phyloP scores from a whole-genome alignment of 2,329 filamentous ascomycete genomes.

The Hypoxylon sp. region DNA sequence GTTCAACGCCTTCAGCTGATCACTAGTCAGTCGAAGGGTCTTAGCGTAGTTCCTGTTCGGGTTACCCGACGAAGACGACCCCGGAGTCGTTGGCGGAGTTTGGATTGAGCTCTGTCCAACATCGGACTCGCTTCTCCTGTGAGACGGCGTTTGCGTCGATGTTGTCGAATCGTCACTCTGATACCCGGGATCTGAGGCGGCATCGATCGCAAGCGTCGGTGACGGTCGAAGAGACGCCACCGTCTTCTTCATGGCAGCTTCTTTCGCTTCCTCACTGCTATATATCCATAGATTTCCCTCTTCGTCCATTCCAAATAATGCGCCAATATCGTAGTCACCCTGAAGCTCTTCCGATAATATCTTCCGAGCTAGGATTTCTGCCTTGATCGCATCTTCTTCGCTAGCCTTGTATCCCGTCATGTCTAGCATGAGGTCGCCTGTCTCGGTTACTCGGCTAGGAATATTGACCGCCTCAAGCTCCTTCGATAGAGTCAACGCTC shows the following conservation, averaged over 20 bases:
- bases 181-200: constrained; percentile 92
- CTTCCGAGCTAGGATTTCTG: constrained; percentile 93
- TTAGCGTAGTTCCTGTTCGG: constrained; percentile 94
- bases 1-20: constrained; percentile 89
- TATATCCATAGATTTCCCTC: constrained; percentile 99
- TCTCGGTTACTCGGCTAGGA: constrained; percentile 90
- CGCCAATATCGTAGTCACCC: constrained; percentile 95
- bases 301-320: constrained; percentile 94
- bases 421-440: constrained; percentile 95
- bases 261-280: constrained; percentile 95
- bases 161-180: constrained; percentile 85
- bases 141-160: constrained; percentile 63
- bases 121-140: constrained; percentile 78
- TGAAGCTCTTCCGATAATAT: constrained; percentile 94
- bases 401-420: constrained; percentile 98
- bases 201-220: constrained; percentile 77
- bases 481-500: constrained; percentile 87
- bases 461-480: constrained; percentile 93
- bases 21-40: constrained; percentile 92
- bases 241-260: constrained; percentile 81
- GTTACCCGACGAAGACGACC: constrained; percentile 72
- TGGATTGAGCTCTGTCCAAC: constrained; percentile 68
- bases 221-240: constrained; percentile 65
- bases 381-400: constrained; percentile 90
- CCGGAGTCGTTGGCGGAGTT: constrained; percentile 80